Evolutionary conservation across 768 basidiomycete species (phyloP).

Genomic region (Tulasnella sp.): DNA sequence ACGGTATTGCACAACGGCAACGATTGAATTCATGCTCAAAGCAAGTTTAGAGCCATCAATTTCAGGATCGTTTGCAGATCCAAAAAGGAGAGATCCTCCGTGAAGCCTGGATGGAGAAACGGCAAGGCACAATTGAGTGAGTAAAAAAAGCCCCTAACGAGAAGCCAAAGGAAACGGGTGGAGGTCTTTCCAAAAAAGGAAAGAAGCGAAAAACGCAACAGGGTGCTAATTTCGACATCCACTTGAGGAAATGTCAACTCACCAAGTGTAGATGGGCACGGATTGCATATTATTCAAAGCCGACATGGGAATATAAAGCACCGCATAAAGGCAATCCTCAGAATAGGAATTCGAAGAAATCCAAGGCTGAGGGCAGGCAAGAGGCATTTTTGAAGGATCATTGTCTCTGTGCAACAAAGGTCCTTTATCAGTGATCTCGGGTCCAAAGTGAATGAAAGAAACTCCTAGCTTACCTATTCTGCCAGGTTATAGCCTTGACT

Average conservation of each 20-base stretch:
- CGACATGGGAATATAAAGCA: slow-evolving; percentile 51
- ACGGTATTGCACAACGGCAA: slow-evolving; percentile 73
- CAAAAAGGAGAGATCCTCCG: slow-evolving; percentile 66
- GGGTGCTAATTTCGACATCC: neutral
- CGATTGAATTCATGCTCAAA: slow-evolving; percentile 54
- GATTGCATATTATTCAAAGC: slow-evolving; percentile 21
- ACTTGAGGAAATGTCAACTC: slow-evolving; percentile 21
- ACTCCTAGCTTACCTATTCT: slow-evolving; percentile 41
- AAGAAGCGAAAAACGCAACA: neutral
- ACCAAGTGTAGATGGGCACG: slow-evolving; percentile 50
- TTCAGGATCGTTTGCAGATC: slow-evolving; percentile 57
- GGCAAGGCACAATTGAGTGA: neutral
- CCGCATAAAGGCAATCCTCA: slow-evolving; percentile 75
- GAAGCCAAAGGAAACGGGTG: slow-evolving; percentile 2
- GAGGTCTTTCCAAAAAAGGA: neutral
- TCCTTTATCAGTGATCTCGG: slow-evolving; percentile 3
- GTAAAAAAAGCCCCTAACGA: too few species aligned
- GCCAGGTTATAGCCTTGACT: slow-evolving; percentile 41
- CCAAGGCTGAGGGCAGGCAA: slow-evolving; percentile 57
- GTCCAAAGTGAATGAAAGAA: neutral
- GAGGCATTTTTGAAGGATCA: slow-evolving; percentile 44
- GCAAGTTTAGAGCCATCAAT: slow-evolving; percentile 71
- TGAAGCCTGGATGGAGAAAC: slow-evolving; percentile 46
- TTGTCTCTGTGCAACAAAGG: slow-evolving; percentile 19
- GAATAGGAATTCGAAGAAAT: slow-evolving; percentile 32